Conservation (phyloP, 2,329 filamentous ascomycete genomes). For the Penicillium decumbens region DNA sequence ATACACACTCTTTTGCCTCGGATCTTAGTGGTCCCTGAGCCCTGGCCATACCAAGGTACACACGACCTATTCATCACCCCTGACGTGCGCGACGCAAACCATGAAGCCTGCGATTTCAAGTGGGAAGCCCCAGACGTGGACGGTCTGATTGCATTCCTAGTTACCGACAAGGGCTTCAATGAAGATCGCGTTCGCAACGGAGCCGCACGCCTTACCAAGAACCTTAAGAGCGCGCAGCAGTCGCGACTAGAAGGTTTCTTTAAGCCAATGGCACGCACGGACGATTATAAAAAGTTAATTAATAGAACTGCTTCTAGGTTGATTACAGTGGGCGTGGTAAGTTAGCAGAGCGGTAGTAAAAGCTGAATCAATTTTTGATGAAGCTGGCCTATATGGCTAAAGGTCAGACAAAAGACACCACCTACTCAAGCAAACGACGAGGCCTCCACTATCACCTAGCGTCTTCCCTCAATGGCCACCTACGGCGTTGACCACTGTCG, state of each 20-base stretch:
- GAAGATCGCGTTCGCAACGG: conserved; percentile 85
- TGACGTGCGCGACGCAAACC: conserved; percentile 76
- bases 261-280: conserved; percentile 83
- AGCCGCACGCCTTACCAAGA: conserved; percentile 77
- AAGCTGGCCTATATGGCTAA: too few species aligned
- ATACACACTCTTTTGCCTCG: too few species aligned
- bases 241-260: conserved; percentile 93
- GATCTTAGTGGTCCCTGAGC: conserved; percentile 83
- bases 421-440: too few species aligned
- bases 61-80: conserved; percentile 87
- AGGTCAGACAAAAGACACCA: too few species aligned
- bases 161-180: conserved; percentile 92
- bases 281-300: too few species aligned
- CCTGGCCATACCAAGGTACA: conserved; percentile 93
- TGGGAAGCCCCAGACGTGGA: conserved; percentile 94
- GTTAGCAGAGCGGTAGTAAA: too few species aligned
- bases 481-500: too few species aligned
- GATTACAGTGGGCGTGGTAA: too few species aligned
- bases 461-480: too few species aligned
- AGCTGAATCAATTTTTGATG: too few species aligned
- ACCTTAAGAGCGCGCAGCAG: conserved; percentile 85
- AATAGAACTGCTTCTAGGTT: too few species aligned
- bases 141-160: conserved; percentile 81
- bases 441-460: too few species aligned
- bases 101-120: conserved; percentile 90